Conservation (phyloP, 768 basidiomycete species). For the Psilocybe azurescens region DNA sequence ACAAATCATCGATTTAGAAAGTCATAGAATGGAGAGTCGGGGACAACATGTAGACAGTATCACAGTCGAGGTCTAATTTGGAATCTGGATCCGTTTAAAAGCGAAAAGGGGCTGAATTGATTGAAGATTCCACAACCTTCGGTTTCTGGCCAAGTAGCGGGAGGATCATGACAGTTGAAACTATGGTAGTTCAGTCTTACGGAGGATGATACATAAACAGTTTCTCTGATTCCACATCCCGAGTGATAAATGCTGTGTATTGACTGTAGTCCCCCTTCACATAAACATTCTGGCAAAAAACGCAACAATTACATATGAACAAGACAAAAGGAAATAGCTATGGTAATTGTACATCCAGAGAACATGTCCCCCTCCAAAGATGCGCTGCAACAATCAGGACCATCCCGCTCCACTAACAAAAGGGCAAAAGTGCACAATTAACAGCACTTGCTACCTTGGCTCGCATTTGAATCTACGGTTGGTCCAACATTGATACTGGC, state of each 20-base stretch:
- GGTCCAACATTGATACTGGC: constrained; percentile 87
- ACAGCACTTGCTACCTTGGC: constrained; percentile 69
- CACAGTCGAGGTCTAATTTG: background rate
- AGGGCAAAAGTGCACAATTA: constrained; percentile 29
- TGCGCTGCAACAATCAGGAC: constrained; percentile 19
- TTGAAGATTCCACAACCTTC: background rate
- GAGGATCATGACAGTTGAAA: too few relatives aligned
- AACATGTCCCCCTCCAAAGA: constrained; percentile 23
- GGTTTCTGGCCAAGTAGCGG: too few relatives aligned
- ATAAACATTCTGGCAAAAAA: constrained; percentile 5
- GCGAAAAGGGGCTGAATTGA: background rate
- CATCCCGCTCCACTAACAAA: constrained; percentile 3
- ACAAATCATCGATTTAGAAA: background rate
- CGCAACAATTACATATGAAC: constrained; percentile 25
- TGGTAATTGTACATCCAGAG: constrained; percentile 28
- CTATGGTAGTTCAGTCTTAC: too few relatives aligned
- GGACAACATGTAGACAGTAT: background rate
- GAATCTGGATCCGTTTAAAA: too few relatives aligned
- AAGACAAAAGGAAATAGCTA: constrained; percentile 24
- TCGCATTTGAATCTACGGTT: constrained; percentile 66
- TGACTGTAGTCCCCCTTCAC: background rate
- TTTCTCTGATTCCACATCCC: background rate
- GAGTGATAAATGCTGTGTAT: background rate
- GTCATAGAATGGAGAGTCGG: background rate
- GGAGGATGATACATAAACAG: too few relatives aligned